Evolutionary conservation across 1,284 basidiomycete species (phyloP), one percentile per base, ranked within the genome.

Genomic region (Boletus smithii): DNA sequence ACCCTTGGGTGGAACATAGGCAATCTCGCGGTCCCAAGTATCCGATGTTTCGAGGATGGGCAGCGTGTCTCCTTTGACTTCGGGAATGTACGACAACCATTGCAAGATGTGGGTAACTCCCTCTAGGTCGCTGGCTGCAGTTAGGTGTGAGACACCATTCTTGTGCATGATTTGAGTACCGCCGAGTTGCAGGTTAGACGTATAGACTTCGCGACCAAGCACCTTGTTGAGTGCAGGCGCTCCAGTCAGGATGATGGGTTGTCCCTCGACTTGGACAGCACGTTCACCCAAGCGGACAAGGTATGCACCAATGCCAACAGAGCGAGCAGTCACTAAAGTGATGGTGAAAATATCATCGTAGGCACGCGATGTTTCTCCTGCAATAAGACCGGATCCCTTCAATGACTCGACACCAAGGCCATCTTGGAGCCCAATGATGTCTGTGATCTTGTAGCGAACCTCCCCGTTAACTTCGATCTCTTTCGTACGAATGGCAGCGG

Each of bases 291-390:
- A 83, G 61, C 97, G 93, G 48, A 99, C 95, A 48, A 99, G 89
- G 71, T 99, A 99, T 31, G 97, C 97, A 65, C 97, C 97, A 61
- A 99, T 99, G 72, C 97, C 97, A 59, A 99, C 97, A 5, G 95
- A 98, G 47, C 97, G 91, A 58, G 95, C 97, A 35, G 95, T 97
- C 59, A 99, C 95, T 62, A 99, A 85, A 17, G 97, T 99, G 68
- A 98, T 95, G 43, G 97, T 99, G 77, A 99, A 99, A 68, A 99
- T 97, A 67, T 98, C 93, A 61, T 99, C 94, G 69, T 97, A 97
- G 0, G 97, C 97, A 35, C 97, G 85, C 39, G 95, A 97, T 0
- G 97, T 99, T 72, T 97, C 97, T 53, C 97, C 97, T 33, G 97
- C 97, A 63, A 99, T 99, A 60, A 99, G 83, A 71, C 97, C 97